Base-by-base conservation (phyloP, 345 rosid species). In the Eucalyptus tenuipes region DNA sequence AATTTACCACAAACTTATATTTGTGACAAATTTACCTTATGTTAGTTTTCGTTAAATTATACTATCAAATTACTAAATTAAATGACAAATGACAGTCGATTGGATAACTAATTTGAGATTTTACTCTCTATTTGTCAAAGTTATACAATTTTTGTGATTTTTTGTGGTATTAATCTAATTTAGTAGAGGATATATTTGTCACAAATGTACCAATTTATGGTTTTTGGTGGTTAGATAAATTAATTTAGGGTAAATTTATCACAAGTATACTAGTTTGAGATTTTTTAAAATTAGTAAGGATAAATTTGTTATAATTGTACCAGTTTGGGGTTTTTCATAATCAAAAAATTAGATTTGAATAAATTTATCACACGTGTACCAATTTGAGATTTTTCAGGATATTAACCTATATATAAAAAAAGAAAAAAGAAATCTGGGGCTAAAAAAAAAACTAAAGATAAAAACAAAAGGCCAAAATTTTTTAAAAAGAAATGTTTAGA, bases 261-360 rank as follows among this genome's bases (percentile, higher is more conserved):
- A 52, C 1, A 52, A 17, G 0, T 52, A 7, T 52, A 18, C 2
- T 0, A 18, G 7, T 18, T 52, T 52, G 0, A 1, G 55, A 52
- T 52, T 52, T 52, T 52, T 1, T 52, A 17, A 17, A 0, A 8
- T 52, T 0, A 52, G 4, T 52, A 3, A 52, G 0, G 1, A 52
- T 18, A 52, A 52, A 52, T 52, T 52, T 52, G 0, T 52, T 1
- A 7, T 0, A 0, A 0, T 0, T 52, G 0, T 50, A 17, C 0
- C 3, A 7, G 1, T 52, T 50, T 52, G 0, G 4, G 0, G 0
- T 52, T 52, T 52, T 52, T 52, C 4, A 18, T 52, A 0, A 7
- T 52, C 0, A 52, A 52, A 52, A 49, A 18, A 18, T 0, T 52
- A 52, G 1, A 3, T 52, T 52, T 52, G 18, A 4, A 1, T 52